Percentiles rank a stretch among this genome's conserved stretches.
Conservation (phyloP, 2,329 filamentous ascomycete species). For the Colletotrichum brevisporum region DNA sequence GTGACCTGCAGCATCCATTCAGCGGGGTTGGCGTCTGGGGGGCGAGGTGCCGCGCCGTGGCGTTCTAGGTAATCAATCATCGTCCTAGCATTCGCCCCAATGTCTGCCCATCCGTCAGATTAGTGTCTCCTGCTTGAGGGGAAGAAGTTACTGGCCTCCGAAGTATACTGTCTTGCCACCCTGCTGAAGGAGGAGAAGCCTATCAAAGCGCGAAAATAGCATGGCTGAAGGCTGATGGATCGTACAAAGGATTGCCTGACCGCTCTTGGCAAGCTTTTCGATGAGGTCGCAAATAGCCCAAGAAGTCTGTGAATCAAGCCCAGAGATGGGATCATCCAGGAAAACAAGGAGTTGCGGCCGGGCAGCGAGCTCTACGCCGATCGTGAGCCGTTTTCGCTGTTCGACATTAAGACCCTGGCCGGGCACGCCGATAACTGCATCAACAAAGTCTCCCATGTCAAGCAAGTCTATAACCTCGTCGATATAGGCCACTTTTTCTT, state of each 20-base stretch:
- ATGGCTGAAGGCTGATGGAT: conserved; percentile 63
- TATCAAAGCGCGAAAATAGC: conserved; percentile 65
- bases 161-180: conserved; percentile 73
- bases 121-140: too few species aligned
- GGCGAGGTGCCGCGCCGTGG: conserved; percentile 70
- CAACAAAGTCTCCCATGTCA: conserved; percentile 73
- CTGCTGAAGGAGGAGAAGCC: conserved; percentile 66
- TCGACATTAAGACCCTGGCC: conserved; percentile 68
- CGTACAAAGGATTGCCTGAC: conserved; percentile 61
- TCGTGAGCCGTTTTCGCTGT: conserved; percentile 73
- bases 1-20: conserved; percentile 74
- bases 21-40: conserved; percentile 71
- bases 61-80: conserved; percentile 72
- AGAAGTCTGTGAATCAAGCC: conserved; percentile 81
- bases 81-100: conserved; percentile 59
- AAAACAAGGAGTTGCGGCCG: conserved; percentile 81
- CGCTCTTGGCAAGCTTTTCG: conserved; percentile 70
- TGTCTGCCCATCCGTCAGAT: conserved; percentile 9
- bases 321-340: conserved; percentile 83
- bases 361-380: conserved; percentile 82
- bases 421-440: conserved; percentile 77
- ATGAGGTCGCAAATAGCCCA: conserved; percentile 82
- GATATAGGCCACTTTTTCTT: conserved; percentile 48
- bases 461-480: conserved; percentile 49
- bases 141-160: conserved; percentile 57